Conservation (phyloP, 192 early-diverging fungal genomes). For the Cladochytrium replicatum region DNA sequence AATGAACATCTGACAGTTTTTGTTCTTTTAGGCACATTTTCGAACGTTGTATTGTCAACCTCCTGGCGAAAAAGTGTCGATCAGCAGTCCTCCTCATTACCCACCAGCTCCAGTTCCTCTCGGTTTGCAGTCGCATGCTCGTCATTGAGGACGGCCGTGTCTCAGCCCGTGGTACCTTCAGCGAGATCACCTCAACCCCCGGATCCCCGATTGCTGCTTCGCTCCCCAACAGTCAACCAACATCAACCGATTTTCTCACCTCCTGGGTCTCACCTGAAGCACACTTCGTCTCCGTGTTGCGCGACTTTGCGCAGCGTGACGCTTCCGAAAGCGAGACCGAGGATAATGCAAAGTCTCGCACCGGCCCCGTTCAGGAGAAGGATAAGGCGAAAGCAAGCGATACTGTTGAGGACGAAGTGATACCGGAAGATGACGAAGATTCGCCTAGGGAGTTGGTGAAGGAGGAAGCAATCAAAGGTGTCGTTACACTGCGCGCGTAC, state of each 20-base stretch:
- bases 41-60: slow-evolving; percentile 26
- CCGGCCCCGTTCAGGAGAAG: too few relatives aligned
- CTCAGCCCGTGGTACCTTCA: slow-evolving; percentile 16
- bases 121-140: slow-evolving; percentile 21
- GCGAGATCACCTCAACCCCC: slow-evolving; percentile 4
- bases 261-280: too few relatives aligned
- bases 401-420: slow-evolving; percentile 10
- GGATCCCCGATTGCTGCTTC: slow-evolving; percentile 12
- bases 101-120: slow-evolving; percentile 22
- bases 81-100: slow-evolving; percentile 13
- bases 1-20: not conserved
- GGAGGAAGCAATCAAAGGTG: slow-evolving; percentile 15
- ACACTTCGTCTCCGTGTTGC: too few relatives aligned
- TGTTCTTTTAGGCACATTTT: slow-evolving; percentile 24
- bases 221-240: too few relatives aligned
- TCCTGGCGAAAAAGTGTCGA: slow-evolving; percentile 14
- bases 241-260: too few relatives aligned
- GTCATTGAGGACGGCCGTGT: slow-evolving; percentile 27
- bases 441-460: not conserved
- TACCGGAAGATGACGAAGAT: slow-evolving; percentile 12
- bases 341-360: too few relatives aligned
- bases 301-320: slow-evolving; percentile 13
- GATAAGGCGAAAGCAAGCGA: too few relatives aligned
- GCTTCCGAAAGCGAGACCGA: too few relatives aligned
- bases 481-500: slow-evolving; percentile 23